Percentiles rank a stretch among this genome's conserved stretches.
Evolutionary conservation across 2,329 filamentous ascomycete species (phyloP).

Genomic region (Monosporascus sp.): DNA sequence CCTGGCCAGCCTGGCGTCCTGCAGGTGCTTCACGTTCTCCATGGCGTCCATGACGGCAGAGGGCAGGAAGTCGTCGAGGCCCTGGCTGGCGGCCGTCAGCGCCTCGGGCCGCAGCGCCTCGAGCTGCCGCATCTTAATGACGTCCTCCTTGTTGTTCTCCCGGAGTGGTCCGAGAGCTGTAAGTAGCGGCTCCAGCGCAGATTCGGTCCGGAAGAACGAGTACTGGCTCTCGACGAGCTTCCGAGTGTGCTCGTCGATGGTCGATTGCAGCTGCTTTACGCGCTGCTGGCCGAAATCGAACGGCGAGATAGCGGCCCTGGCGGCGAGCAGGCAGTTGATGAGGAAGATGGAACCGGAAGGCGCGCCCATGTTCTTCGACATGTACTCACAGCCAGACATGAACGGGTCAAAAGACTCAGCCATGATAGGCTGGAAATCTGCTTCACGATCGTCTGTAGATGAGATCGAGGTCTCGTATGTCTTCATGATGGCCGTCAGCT

Average conservation of each 20-base stretch:
- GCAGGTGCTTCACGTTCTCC: slow-evolving; percentile 70
- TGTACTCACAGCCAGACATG: slow-evolving; percentile 66
- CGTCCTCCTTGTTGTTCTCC: slow-evolving; percentile 35
- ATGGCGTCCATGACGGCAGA: slow-evolving; percentile 90
- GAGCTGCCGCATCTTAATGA: slow-evolving; percentile 51
- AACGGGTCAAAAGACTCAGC: slow-evolving; percentile 82
- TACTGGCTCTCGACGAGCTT: slow-evolving; percentile 65
- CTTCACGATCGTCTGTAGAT: slow-evolving; percentile 51
- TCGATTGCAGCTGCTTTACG: slow-evolving; percentile 49
- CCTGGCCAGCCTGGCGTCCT: slow-evolving; percentile 66
- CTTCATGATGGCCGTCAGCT: slow-evolving; percentile 73
- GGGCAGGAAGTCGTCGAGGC: slow-evolving; percentile 84
- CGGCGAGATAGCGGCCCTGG: slow-evolving; percentile 48
- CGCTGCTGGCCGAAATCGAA: slow-evolving; percentile 62
- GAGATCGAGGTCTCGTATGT: slow-evolving; percentile 81
- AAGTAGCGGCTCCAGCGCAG: slow-evolving; percentile 65
- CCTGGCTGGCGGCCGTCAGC: slow-evolving; percentile 66
- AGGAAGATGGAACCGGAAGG: slow-evolving; percentile 64
- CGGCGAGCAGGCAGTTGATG: slow-evolving; percentile 65
- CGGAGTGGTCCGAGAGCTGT: slow-evolving; percentile 42
- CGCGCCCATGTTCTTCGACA: slow-evolving; percentile 55
- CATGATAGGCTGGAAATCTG: slow-evolving; percentile 71
- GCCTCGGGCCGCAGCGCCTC: slow-evolving; percentile 54
- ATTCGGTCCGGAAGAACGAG: slow-evolving; percentile 66
- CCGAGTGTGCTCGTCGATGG: slow-evolving; percentile 50